Evolutionary conservation across 1,139 yeast genomes (phyloP).

Genomic region (Hansenula sp.): DNA sequence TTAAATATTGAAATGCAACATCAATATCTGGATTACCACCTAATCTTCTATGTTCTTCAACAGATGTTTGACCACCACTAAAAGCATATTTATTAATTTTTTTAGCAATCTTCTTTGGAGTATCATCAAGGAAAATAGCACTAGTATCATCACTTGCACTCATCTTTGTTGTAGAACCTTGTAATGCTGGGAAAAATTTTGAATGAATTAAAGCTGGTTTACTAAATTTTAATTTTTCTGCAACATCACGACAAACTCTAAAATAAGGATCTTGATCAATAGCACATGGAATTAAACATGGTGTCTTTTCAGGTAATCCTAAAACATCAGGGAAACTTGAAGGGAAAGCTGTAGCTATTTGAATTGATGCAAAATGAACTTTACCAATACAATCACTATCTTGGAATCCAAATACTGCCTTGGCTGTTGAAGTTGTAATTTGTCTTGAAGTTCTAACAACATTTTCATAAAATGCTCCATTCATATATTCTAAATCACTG

Average conservation of each 20-base stretch:
- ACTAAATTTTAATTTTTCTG: slow-evolving; percentile 82
- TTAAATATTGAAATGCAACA: slow-evolving; percentile 89
- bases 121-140: slow-evolving; percentile 92
- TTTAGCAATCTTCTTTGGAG: slow-evolving; percentile 86
- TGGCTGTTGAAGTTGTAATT: slow-evolving; percentile 93
- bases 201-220: slow-evolving; percentile 94
- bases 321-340: slow-evolving; percentile 93
- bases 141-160: slow-evolving; percentile 84
- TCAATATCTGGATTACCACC: slow-evolving; percentile 98
- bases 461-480: slow-evolving; percentile 89
- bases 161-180: slow-evolving; percentile 97
- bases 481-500: slow-evolving; percentile 89
- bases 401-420: slow-evolving; percentile 95
- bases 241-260: slow-evolving; percentile 96
- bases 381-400: slow-evolving; percentile 96
- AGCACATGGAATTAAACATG: slow-evolving; percentile 97
- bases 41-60: slow-evolving; percentile 81
- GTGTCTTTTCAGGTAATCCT: slow-evolving; percentile 81
- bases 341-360: slow-evolving; percentile 94
- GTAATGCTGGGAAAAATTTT: slow-evolving; percentile 96
- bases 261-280: slow-evolving; percentile 99
- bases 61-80: slow-evolving; percentile 86
- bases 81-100: slow-evolving; percentile 96
- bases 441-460: slow-evolving; percentile 93
- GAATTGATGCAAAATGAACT: slow-evolving; percentile 91